Evolutionary conservation across 2,329 filamentous ascomycete genomes (phyloP), one percentile per base, ranked within the genome.

Genomic region (Colletotrichum sp.): DNA sequence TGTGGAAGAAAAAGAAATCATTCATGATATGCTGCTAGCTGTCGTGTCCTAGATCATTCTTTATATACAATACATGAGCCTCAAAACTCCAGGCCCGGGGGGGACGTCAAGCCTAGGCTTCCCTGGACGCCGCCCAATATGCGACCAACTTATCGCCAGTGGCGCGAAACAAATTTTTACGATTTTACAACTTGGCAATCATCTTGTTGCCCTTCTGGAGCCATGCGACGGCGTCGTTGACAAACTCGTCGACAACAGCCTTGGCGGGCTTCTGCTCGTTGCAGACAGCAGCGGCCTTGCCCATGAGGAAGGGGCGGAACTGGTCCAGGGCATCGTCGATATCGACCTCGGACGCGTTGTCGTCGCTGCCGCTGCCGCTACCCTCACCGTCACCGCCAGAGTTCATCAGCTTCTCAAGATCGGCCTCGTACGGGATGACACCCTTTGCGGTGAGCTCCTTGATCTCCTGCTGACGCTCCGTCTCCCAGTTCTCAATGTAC

Each of bases 401-500:
- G 77, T 85, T 85, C 83, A 89, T 86, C 82, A 98, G 86, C 86
- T 94, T 94, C 89, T 99, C 97, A 39, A 99, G 92, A 83, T 99
- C 97, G 81, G 95, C 91, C 89, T 99, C 97, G 79, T 98, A 98
- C 63, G 97, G 97, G 80, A 99, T 95, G 83, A 95, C 89, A 81
- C 97, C 97, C 92, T 98, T 95, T 83, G 91, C 83, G 12, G 96
- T 98, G 72, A 99, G 92, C 83, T 98, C 92, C 90, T 96, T 98
- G 86, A 99, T 98, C 90, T 99, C 97, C 52, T 91, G 88, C 80
- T 91, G 89, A 80, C 97, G 95, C 89, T 99, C 97, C 82, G 94
- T 93, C 88, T 99, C 96, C 97, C 97, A 99, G 90, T 98, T 95
- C 83, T 92, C 86, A 83, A 99, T 99, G 87, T 99, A 99, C 8